A percentile compares a stretch with the other conserved stretches of the same genome.
phyloP scores from a whole-genome alignment of 257 asterid species.

The Primulina eburnea region DNA sequence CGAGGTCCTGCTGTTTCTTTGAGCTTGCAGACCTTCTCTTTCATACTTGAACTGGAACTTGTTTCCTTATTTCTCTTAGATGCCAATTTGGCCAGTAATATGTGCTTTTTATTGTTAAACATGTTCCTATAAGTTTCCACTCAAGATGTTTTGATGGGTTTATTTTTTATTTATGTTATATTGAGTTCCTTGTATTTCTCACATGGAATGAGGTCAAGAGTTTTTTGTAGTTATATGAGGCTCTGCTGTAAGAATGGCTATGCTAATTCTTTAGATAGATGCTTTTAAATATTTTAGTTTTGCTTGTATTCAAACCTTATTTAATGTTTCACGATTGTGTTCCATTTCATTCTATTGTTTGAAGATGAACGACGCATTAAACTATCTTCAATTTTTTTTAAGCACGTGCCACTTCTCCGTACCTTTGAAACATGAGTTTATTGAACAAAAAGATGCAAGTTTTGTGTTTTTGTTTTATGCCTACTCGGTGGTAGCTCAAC shows the following conservation, averaged over 20 bases:
- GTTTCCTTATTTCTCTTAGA: neutral
- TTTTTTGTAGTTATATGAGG: neutral
- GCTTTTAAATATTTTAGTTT: too few relatives aligned
- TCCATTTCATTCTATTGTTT: too few relatives aligned
- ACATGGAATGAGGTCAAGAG: neutral
- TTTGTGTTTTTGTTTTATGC: too few relatives aligned
- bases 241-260: neutral
- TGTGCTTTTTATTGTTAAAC: neutral
- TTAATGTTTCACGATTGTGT: neutral
- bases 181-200: neutral
- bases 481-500: too few relatives aligned
- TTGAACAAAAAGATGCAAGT: too few relatives aligned
- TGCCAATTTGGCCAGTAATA: conserved; percentile 5
- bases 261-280: neutral
- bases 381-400: too few relatives aligned
- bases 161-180: neutral
- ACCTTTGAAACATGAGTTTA: too few relatives aligned
- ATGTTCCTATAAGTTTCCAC: neutral
- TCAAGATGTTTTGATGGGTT: neutral
- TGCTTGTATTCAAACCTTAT: too few relatives aligned
- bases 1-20: conserved; percentile 10
- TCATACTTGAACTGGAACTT: neutral
- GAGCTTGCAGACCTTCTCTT: neutral
- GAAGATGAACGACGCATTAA: too few relatives aligned
- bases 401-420: too few relatives aligned